Evolutionary conservation across 2,329 filamentous ascomycete species (phyloP).

Genomic region (Epichloe coenophiala): DNA sequence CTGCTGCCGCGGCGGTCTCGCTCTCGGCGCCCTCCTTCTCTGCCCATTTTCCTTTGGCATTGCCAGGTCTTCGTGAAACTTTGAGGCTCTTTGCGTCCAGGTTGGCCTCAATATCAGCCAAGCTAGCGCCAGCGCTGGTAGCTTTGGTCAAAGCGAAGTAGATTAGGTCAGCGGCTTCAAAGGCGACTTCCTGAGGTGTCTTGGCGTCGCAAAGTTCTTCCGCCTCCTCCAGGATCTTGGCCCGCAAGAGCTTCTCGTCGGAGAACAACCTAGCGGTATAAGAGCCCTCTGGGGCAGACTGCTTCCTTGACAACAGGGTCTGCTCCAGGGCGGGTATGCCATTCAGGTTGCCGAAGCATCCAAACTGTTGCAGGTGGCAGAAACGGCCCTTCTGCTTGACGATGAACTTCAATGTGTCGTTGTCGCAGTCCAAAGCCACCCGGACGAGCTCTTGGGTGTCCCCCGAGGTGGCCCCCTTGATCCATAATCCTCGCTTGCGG

Average conservation of each 20-base stretch:
- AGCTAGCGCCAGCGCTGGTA: constrained; percentile 65
- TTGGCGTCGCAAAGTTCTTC: constrained; percentile 85
- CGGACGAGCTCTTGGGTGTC: constrained; percentile 82
- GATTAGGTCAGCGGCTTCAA: constrained; percentile 87
- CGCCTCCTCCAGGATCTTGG: constrained; percentile 98
- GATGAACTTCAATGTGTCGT: constrained; percentile 79
- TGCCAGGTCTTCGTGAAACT: constrained; percentile 82
- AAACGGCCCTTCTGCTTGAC: constrained; percentile 86
- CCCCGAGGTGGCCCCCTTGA: constrained; percentile 89
- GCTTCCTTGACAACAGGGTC: constrained; percentile 70
- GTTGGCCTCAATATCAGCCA: constrained; percentile 84
- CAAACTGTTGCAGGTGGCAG: constrained; percentile 84
- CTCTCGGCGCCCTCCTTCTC: constrained; percentile 60
- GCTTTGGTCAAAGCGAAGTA: constrained; percentile 94
- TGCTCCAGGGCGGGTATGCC: constrained; percentile 79
- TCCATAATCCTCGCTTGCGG: constrained; percentile 87
- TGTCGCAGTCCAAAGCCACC: constrained; percentile 82
- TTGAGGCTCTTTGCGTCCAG: constrained; percentile 91
- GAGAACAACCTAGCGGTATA: constrained; percentile 91
- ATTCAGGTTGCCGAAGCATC: constrained; percentile 76
- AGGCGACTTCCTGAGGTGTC: constrained; percentile 71
- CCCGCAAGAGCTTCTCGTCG: constrained; percentile 74
- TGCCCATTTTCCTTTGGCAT: constrained; percentile 88
- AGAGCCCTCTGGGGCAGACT: constrained; percentile 72
- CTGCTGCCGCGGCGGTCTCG: constrained; percentile 20